Evolutionary conservation across 441 rosid genomes (phyloP).

Genomic region (Erodium texanum): DNA sequence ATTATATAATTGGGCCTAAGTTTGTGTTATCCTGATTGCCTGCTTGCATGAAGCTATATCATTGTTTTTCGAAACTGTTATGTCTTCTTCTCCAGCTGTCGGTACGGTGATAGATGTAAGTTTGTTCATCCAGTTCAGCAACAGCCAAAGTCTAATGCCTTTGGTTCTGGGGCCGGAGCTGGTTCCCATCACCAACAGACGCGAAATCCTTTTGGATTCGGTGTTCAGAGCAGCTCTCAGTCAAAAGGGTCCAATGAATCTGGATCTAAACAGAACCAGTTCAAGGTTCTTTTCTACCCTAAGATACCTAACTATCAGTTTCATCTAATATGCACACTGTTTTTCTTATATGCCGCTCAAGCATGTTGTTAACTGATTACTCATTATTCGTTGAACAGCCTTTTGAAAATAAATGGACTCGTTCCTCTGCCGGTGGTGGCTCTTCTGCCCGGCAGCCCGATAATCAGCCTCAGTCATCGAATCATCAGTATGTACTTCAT

Average conservation of each 20-base stretch:
- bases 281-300: slow-evolving; percentile 42
- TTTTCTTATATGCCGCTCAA: not conserved
- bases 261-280: slow-evolving; percentile 39
- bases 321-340: not conserved
- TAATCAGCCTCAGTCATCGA: slow-evolving; percentile 41
- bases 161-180: slow-evolving; percentile 45
- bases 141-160: slow-evolving; percentile 34
- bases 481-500: slow-evolving; percentile 47
- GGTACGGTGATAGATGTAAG: slow-evolving; percentile 66
- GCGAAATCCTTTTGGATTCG: slow-evolving; percentile 77
- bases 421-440: slow-evolving; percentile 35
- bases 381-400: slow-evolving; percentile 37
- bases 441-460: slow-evolving; percentile 39
- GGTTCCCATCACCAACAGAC: slow-evolving; percentile 30
- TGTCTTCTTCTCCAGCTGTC: slow-evolving; percentile 50
- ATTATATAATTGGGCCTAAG: not conserved
- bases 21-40: not conserved
- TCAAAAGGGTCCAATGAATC: slow-evolving; percentile 25
- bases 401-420: slow-evolving; percentile 73
- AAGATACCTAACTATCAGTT: not conserved
- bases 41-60: not conserved
- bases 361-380: slow-evolving; percentile 1
- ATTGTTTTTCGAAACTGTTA: not conserved
- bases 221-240: slow-evolving; percentile 42
- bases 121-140: slow-evolving; percentile 56